Conservation (phyloP, 495 filamentous ascomycete genomes). For the Pyronema domesticum region DNA sequence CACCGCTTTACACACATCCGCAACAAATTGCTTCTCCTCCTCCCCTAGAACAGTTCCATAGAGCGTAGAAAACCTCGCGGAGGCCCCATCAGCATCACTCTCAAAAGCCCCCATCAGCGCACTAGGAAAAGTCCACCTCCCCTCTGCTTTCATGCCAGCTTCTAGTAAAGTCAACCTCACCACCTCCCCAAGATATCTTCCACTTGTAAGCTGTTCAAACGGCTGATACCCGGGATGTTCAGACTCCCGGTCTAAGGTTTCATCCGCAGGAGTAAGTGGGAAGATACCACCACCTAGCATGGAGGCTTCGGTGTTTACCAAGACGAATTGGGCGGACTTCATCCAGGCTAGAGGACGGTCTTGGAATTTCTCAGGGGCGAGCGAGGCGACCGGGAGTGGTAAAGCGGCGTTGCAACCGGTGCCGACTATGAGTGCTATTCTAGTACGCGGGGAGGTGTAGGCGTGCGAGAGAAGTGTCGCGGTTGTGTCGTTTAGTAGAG, state of each 20-base stretch:
- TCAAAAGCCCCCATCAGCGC: neutral
- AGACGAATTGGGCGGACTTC: constrained; percentile 22
- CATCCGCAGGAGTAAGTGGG: neutral
- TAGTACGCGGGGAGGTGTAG: constrained; percentile 47
- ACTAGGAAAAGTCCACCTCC: neutral
- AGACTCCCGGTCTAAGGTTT: constrained; percentile 42
- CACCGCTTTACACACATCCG: constrained; percentile 10
- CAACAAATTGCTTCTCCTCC: neutral
- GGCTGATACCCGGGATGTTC: constrained; percentile 67
- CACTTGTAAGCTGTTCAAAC: constrained; percentile 75
- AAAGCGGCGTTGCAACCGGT: constrained; percentile 72
- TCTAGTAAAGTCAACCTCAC: constrained; percentile 53
- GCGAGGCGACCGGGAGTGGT: constrained; percentile 34
- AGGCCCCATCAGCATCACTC: too few species aligned
- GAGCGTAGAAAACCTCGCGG: too few species aligned
- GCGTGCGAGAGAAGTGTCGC: constrained; percentile 62
- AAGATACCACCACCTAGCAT: constrained; percentile 1
- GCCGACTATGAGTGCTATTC: constrained; percentile 56
- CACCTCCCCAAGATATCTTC: constrained; percentile 71
- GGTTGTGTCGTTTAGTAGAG: constrained; percentile 68
- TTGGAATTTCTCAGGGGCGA: neutral
- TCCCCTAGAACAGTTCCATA: neutral
- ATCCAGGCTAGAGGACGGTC: neutral
- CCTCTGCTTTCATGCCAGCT: constrained; percentile 12
- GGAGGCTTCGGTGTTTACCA: constrained; percentile 64